Conservation (phyloP, 2,329 filamentous ascomycete species). For the Trichoderma brevicompactum region DNA sequence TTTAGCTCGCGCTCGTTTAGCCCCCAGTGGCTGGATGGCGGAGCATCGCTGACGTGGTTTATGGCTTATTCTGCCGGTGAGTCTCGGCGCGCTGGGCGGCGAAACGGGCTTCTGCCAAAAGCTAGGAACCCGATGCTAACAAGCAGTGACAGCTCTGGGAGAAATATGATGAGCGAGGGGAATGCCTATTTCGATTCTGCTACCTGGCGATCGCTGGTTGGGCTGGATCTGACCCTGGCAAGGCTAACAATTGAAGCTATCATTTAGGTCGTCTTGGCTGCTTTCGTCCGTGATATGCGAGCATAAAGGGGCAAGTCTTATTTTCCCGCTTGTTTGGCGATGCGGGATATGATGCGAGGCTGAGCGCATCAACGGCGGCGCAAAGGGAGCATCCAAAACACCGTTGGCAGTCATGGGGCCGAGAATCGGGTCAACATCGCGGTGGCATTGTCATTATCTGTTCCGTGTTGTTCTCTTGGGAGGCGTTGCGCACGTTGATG, state of each 20-base stretch:
- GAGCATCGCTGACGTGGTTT: constrained; percentile 85
- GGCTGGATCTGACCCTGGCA: neutral
- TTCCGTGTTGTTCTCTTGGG: neutral
- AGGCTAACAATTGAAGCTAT: neutral
- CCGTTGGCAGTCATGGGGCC: neutral
- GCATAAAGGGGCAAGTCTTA: neutral
- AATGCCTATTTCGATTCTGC: neutral
- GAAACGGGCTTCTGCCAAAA: constrained; percentile 21
- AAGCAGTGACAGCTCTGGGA: constrained; percentile 26
- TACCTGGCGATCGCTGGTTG: neutral
- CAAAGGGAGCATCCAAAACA: neutral
- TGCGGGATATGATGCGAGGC: constrained; percentile 11
- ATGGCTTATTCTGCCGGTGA: constrained; percentile 76
- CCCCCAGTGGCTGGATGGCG: constrained; percentile 74
- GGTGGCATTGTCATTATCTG: neutral
- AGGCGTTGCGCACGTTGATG: neutral
- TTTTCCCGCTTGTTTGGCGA: neutral
- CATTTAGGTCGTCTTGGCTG: constrained; percentile 10
- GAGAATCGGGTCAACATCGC: neutral
- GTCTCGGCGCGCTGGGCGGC: constrained; percentile 36
- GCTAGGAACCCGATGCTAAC: constrained; percentile 22
- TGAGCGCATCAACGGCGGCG: constrained; percentile 1
- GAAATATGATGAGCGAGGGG: constrained; percentile 17
- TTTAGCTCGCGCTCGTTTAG: constrained; percentile 72
- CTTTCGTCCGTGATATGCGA: neutral